Percentiles rank a stretch among this genome's conserved stretches.
phyloP scores from a whole-genome alignment of 768 basidiomycete genomes.

The Lenzites betulinus region DNA sequence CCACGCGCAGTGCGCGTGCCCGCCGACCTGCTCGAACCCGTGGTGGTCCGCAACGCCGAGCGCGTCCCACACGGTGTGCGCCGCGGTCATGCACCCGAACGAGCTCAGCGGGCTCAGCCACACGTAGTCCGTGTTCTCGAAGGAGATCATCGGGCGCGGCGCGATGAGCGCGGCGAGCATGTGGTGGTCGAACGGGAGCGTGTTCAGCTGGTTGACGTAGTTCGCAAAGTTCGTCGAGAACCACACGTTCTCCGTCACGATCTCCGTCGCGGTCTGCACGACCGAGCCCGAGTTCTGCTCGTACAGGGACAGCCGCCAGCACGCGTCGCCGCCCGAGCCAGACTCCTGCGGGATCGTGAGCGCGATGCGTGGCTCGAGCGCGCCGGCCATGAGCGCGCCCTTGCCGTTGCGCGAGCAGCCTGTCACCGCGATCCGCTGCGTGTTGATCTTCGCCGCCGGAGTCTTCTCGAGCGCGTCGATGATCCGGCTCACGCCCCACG shows the following conservation, averaged over 20 bases:
- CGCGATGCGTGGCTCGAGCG: constrained; percentile 58
- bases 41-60: constrained; percentile 47
- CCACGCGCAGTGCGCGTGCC: constrained; percentile 58
- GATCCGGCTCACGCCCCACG: constrained; percentile 60
- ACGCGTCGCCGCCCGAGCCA: constrained; percentile 59
- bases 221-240: constrained; percentile 52
- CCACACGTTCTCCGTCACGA: constrained; percentile 65
- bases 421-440: constrained; percentile 51
- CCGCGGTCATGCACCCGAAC: constrained; percentile 54
- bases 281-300: constrained; percentile 44
- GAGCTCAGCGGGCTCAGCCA: constrained; percentile 56
- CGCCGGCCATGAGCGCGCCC: constrained; percentile 59
- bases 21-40: constrained; percentile 56
- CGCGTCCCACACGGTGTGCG: constrained; percentile 52
- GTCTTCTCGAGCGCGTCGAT: constrained; percentile 60
- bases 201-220: constrained; percentile 46
- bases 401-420: constrained; percentile 66
- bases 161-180: constrained; percentile 56
- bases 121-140: constrained; percentile 56
- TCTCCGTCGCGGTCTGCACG: constrained; percentile 59
- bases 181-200: constrained; percentile 63
- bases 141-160: constrained; percentile 53
- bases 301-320: constrained; percentile 59
- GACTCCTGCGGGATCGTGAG: constrained; percentile 66
- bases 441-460: constrained; percentile 48